These are phyloP conservation scores for Boletus rubropictus DNA, from an alignment of 768 basidiomycete species.

Conservation along the genomic window DNA sequence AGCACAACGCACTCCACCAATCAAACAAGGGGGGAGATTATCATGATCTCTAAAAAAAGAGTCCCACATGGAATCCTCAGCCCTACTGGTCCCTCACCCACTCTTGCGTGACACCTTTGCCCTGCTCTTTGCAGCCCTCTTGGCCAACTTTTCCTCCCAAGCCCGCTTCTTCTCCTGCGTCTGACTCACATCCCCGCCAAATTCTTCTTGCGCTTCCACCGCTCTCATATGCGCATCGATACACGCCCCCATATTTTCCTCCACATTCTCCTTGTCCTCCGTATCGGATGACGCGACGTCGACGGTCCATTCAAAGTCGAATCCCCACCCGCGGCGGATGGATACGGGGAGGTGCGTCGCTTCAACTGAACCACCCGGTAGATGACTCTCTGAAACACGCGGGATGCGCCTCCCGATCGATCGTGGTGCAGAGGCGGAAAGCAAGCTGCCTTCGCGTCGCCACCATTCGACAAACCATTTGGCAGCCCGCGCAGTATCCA, in stretches of 20 bases:
- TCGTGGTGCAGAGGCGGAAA: constrained; percentile 41
- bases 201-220: constrained; percentile 44
- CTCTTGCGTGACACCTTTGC: constrained; percentile 25
- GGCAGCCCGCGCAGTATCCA: constrained; percentile 67
- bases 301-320: constrained; percentile 71
- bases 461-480: constrained; percentile 84
- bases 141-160: constrained; percentile 37
- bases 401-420: constrained; percentile 6
- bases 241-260: constrained; percentile 65
- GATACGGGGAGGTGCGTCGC: background rate
- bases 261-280: constrained; percentile 33
- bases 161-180: constrained; percentile 66
- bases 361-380: background rate
- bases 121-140: constrained; percentile 31
- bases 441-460: constrained; percentile 65
- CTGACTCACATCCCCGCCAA: constrained; percentile 54
- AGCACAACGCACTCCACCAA: background rate
- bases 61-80: background rate
- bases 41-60: constrained; percentile 3
- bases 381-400: background rate
- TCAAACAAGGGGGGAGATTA: background rate
- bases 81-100: background rate
- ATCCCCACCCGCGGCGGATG: constrained; percentile 69
- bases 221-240: constrained; percentile 50
- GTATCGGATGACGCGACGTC: constrained; percentile 6